Evolutionary conservation across 139 green algal genomes (phyloP).

Genomic region (Dunaliella primolecta): DNA sequence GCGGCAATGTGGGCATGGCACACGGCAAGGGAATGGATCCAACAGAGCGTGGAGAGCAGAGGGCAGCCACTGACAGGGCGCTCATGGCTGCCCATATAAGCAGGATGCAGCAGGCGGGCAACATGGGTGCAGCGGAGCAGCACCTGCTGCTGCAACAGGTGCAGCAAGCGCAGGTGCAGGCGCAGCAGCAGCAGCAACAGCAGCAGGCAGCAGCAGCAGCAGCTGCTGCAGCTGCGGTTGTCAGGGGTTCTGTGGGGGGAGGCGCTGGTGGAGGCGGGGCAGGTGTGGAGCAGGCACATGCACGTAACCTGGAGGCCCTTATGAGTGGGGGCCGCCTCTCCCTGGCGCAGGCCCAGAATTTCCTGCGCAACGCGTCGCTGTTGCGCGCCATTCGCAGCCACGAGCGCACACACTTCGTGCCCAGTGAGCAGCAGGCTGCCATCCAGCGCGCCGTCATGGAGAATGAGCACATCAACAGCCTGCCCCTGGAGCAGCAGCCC

Average conservation of each 20-base stretch:
- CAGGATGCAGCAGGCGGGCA: constrained; percentile 23
- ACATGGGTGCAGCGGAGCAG: constrained; percentile 20
- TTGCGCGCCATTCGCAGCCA: background rate
- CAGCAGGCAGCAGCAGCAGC: constrained; percentile 18
- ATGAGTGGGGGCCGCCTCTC: background rate
- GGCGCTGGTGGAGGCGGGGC: constrained; percentile 7
- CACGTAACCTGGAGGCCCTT: background rate
- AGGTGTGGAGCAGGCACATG: constrained; percentile 18
- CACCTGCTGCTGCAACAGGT: constrained; percentile 20
- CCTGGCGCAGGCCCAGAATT: background rate
- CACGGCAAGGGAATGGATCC: background rate
- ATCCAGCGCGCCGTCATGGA: background rate
- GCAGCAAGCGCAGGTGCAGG: constrained; percentile 15
- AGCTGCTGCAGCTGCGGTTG: constrained; percentile 8
- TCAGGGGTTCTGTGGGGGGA: background rate
- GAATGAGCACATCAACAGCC: background rate
- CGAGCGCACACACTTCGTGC: constrained; percentile 7
- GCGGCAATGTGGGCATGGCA: background rate
- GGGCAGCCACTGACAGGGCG: background rate
- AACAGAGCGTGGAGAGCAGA: background rate
- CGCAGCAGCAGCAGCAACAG: constrained; percentile 21
- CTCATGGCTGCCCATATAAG: constrained; percentile 1
- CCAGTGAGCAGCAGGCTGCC: background rate
- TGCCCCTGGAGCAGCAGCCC: background rate
- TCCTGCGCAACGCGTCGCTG: background rate